A percentile compares a stretch with the other conserved stretches of the same genome.
Evolutionary conservation across 371 early-diverging fungal genomes (phyloP).

Genomic region (Syncephalis fuscata): DNA sequence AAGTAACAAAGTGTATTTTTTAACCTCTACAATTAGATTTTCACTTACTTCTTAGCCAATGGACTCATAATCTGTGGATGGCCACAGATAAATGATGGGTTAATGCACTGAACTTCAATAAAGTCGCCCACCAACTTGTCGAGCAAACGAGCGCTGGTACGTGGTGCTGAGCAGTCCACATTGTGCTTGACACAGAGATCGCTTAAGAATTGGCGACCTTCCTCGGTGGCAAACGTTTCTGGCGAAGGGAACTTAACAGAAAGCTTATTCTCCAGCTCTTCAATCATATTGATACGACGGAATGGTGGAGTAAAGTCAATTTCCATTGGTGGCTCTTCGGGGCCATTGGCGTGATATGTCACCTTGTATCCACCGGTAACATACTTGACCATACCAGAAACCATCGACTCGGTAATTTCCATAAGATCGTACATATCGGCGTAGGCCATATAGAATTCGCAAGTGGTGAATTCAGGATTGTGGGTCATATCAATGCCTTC

Average conservation of each 20-base stretch:
- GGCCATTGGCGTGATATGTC: conserved; percentile 41
- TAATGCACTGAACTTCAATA: conserved; percentile 81
- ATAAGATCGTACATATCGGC: conserved; percentile 70
- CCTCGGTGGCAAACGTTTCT: conserved; percentile 12
- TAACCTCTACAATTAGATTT: conserved; percentile 3
- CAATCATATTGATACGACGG: conserved; percentile 58
- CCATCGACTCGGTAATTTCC: conserved; percentile 68
- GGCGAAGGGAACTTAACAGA: conserved; percentile 23
- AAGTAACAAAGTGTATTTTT: conserved; percentile 10
- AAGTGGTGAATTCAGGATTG: conserved; percentile 97
- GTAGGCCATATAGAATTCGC: conserved; percentile 96
- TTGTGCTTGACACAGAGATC: conserved; percentile 28
- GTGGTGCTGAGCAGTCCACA: conserved; percentile 41
- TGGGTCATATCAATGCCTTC: conserved; percentile 96
- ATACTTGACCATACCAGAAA: conserved; percentile 70
- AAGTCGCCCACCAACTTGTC: conserved; percentile 82
- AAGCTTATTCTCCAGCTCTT: conserved; percentile 35
- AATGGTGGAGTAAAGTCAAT: conserved; percentile 71
- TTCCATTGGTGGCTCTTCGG: conserved; percentile 14
- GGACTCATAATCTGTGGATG: conserved; percentile 92
- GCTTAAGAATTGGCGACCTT: conserved; percentile 7
- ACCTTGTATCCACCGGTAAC: conserved; percentile 62
- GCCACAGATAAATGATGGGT: conserved; percentile 87
- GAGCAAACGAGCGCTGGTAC: conserved; percentile 64
- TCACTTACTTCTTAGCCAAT: conserved; percentile 48